These are phyloP conservation scores for Amoebophrya sp. DNA, from an alignment of 169 alveolate genomes.

Conservation along the genomic window DNA sequence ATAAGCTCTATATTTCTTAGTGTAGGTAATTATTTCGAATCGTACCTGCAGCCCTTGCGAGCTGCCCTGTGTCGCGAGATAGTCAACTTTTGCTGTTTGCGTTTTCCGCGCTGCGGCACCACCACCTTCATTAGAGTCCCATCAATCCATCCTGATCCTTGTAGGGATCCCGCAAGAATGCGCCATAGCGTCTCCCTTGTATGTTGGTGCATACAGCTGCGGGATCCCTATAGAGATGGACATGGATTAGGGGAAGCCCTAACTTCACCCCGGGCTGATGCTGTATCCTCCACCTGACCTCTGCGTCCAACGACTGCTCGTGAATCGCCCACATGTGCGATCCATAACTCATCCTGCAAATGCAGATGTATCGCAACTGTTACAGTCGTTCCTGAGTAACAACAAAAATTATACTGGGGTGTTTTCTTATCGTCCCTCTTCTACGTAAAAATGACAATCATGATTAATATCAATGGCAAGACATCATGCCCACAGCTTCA, in stretches of 20 bases:
- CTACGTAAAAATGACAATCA: not conserved
- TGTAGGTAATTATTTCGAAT: too few species aligned
- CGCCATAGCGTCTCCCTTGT: too few species aligned
- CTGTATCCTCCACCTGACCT: not conserved
- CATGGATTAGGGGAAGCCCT: too few species aligned
- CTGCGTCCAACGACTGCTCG: not conserved
- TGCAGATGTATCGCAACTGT: not conserved
- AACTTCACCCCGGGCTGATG: not conserved
- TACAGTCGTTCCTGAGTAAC: not conserved
- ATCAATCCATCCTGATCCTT: not conserved
- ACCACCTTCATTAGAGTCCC: not conserved
- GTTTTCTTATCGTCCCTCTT: not conserved
- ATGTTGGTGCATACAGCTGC: too few species aligned
- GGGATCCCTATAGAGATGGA: too few species aligned
- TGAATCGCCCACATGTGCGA: conserved; percentile 1
- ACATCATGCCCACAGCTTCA: not conserved
- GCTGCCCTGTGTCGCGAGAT: not conserved
- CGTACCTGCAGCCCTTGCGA: too few species aligned
- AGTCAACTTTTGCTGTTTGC: not conserved
- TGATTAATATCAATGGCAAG: too few species aligned
- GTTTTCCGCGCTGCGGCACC: not conserved
- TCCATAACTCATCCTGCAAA: not conserved
- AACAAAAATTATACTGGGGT: not conserved
- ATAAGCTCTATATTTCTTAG: too few species aligned
- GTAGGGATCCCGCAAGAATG: too few species aligned